Evolutionary conservation across 2,329 filamentous ascomycete species (phyloP).

Genomic region (Blastomyces silverae): DNA sequence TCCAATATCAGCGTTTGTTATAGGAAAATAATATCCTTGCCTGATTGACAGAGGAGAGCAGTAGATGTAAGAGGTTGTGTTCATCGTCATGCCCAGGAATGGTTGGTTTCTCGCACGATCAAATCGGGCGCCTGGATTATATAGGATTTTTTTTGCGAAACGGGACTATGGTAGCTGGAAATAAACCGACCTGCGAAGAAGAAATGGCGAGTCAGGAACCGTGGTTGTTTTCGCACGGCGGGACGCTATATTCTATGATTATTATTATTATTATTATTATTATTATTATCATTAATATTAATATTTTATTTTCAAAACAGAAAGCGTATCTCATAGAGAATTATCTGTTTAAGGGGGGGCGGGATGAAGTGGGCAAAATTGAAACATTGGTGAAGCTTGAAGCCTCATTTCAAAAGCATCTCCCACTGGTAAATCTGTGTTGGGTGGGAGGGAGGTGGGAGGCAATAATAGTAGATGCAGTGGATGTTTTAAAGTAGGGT

Average conservation of each 20-base stretch:
- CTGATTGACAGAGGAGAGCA: background rate
- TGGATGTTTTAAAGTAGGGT: background rate
- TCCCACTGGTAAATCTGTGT: slow-evolving; percentile 5
- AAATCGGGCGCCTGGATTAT: background rate
- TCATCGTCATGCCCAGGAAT: slow-evolving; percentile 5
- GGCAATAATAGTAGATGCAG: background rate
- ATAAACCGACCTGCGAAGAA: background rate
- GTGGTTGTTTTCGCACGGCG: background rate
- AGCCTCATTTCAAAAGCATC: slow-evolving; percentile 8
- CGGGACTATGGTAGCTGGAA: background rate
- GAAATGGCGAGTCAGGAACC: background rate
- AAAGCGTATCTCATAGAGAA: background rate
- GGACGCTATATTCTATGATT: background rate
- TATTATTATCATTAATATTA: background rate
- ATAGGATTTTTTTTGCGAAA: background rate
- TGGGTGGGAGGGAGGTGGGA: background rate
- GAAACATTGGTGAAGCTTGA: background rate
- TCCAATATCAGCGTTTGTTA: background rate
- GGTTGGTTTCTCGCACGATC: background rate
- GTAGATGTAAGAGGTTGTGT: background rate
- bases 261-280: background rate
- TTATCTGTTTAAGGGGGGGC: background rate
- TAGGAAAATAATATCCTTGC: slow-evolving; percentile 2
- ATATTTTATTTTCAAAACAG: background rate
- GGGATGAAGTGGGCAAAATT: slow-evolving; percentile 2